Evolutionary conservation across 73 alveolate species (phyloP).

Genomic region (Strombidium stylifer): DNA sequence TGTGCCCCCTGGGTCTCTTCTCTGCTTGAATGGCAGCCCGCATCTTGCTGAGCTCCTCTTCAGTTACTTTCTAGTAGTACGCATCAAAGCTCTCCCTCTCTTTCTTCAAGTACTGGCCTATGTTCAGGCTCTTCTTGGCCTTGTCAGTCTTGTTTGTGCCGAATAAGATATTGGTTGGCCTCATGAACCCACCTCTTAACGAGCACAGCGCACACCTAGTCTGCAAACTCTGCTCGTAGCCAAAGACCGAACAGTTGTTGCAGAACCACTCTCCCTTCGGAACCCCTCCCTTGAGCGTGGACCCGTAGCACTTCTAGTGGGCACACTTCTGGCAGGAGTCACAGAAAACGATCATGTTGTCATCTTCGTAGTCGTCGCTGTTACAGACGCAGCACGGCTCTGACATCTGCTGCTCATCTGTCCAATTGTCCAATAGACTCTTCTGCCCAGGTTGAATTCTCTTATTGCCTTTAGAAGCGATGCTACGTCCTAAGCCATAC

Average conservation of each 20-base stretch:
- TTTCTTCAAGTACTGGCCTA: no score
- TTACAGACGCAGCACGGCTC: conserved; percentile 84
- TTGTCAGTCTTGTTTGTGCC: conserved; percentile 20
- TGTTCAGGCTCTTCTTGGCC: no score
- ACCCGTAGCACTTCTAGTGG: conserved; percentile 90
- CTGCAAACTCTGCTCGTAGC: conserved; percentile 53
- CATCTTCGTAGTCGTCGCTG: conserved; percentile 91
- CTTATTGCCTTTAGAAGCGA: no score
- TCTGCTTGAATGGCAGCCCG: no score
- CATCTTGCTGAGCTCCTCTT: no score
- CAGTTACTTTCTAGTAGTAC: no score
- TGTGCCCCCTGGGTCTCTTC: no score
- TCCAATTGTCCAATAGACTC: conserved; percentile 35
- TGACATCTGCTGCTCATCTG: no score
- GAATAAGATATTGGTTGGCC: conserved; percentile 73
- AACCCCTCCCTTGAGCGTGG: conserved; percentile 50
- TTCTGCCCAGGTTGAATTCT: background rate
- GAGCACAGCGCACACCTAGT: conserved; percentile 82
- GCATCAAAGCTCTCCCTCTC: no score
- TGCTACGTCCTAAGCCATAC: no score
- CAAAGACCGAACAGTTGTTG: conserved; percentile 70
- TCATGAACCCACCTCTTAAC: conserved; percentile 84
- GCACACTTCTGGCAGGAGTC: conserved; percentile 80
- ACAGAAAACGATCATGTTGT: conserved; percentile 84
- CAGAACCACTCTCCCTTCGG: conserved; percentile 93